Percentiles rank a stretch among this genome's conserved stretches.
Evolutionary conservation across 2,329 filamentous ascomycete species (phyloP).

Genomic region (Arthrobotrys sphaeroides): DNA sequence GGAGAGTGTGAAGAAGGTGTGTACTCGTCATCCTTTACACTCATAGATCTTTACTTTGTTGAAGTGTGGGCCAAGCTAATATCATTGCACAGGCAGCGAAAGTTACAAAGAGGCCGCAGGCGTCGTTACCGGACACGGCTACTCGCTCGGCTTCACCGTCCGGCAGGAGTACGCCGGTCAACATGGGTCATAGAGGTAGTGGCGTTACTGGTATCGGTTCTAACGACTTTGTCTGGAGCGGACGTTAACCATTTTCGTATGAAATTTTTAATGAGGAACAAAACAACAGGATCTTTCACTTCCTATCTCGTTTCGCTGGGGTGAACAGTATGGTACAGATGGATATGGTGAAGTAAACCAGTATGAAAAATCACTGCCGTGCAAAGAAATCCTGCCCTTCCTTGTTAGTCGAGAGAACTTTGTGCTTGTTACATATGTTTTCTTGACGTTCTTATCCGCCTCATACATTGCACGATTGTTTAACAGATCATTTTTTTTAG

Average conservation of each 20-base stretch:
- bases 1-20: slow-evolving; percentile 85
- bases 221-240: slow-evolving; percentile 53
- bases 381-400: slow-evolving; percentile 6
- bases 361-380: slow-evolving; percentile 26
- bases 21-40: slow-evolving; percentile 60
- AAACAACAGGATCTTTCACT: slow-evolving; percentile 50
- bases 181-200: slow-evolving; percentile 47
- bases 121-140: slow-evolving; percentile 35
- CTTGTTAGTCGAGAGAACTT: not conserved
- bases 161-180: slow-evolving; percentile 30
- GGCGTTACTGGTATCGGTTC: slow-evolving; percentile 50
- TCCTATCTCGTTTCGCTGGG: slow-evolving; percentile 41
- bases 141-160: slow-evolving; percentile 35
- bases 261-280: slow-evolving; percentile 5
- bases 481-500: slow-evolving; percentile 29
- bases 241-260: slow-evolving; percentile 34
- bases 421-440: too few species aligned
- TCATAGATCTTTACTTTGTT: not conserved
- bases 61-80: not conserved
- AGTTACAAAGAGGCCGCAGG: slow-evolving; percentile 51
- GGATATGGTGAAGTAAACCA: not conserved
- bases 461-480: slow-evolving; percentile 29
- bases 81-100: slow-evolving; percentile 36
- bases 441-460: too few species aligned
- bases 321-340: not conserved